A percentile compares a stretch with the other conserved stretches of the same genome.
phyloP scores from a whole-genome alignment of 1,284 basidiomycete genomes.

The Heliocybe sulcata region DNA sequence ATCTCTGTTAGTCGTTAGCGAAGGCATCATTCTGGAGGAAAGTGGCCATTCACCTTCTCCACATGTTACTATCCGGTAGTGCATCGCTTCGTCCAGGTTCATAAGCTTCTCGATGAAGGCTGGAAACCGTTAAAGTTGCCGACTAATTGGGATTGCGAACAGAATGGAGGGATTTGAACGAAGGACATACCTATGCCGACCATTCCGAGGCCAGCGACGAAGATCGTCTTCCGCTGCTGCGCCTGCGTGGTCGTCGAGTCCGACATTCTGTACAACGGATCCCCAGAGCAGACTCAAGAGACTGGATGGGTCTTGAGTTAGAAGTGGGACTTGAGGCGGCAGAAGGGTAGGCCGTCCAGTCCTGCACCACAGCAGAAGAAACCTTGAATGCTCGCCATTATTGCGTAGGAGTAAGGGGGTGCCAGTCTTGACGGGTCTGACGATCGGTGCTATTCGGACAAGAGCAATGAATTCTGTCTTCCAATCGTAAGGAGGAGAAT shows the following conservation, averaged over 20 bases:
- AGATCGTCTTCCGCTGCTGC: constrained; percentile 23
- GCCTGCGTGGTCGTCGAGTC: not conserved
- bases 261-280: too few relatives aligned
- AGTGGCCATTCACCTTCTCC: constrained; percentile 37
- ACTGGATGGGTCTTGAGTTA: too few relatives aligned
- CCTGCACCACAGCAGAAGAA: too few relatives aligned
- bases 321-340: too few relatives aligned
- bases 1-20: not conserved
- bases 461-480: too few relatives aligned
- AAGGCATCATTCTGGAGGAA: not conserved
- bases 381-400: too few relatives aligned
- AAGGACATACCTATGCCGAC: constrained; percentile 48
- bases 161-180: not conserved
- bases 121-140: constrained; percentile 20
- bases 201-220: constrained; percentile 64
- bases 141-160: constrained; percentile 13
- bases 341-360: too few relatives aligned
- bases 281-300: too few relatives aligned
- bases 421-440: too few relatives aligned
- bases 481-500: too few relatives aligned
- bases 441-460: too few relatives aligned
- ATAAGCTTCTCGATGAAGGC: constrained; percentile 67
- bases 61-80: constrained; percentile 53
- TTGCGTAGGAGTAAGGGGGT: too few relatives aligned
- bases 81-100: constrained; percentile 38